Percentiles rank a stretch among this genome's conserved stretches.
These are phyloP conservation scores for Ogataea allantospora DNA, from an alignment of 805 yeast genomes.

Conservation along the genomic window DNA sequence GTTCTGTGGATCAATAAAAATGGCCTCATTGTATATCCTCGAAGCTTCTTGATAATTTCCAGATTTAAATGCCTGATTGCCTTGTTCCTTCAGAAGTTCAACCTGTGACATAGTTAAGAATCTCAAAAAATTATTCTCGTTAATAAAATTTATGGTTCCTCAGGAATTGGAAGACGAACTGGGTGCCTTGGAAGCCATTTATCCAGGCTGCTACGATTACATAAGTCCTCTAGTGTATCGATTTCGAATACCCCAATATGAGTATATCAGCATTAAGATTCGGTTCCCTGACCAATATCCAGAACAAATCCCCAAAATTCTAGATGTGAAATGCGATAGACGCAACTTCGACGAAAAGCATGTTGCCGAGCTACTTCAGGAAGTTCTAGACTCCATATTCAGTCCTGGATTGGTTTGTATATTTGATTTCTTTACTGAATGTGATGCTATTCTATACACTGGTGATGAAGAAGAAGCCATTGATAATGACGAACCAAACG, in stretches of 20 bases:
- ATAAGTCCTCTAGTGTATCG: slow-evolving; percentile 42
- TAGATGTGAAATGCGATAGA: slow-evolving; percentile 45
- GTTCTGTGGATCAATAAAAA: slow-evolving; percentile 45
- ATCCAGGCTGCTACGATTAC: slow-evolving; percentile 56
- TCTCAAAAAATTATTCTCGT: background rate
- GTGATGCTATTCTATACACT: slow-evolving; percentile 51
- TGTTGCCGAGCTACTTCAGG: slow-evolving; percentile 46
- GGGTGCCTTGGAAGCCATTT: slow-evolving; percentile 83
- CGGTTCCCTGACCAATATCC: slow-evolving; percentile 78
- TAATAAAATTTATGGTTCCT: slow-evolving; percentile 22
- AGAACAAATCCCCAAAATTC: slow-evolving; percentile 53
- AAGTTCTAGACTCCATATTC: slow-evolving; percentile 53
- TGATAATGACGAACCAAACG: slow-evolving; percentile 20
- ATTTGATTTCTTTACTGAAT: slow-evolving; percentile 72
- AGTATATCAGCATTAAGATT: slow-evolving; percentile 57
- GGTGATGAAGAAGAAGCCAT: slow-evolving; percentile 32
- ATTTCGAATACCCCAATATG: slow-evolving; percentile 60
- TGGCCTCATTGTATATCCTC: slow-evolving; percentile 53
- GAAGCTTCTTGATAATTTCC: slow-evolving; percentile 51
- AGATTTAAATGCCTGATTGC: slow-evolving; percentile 51
- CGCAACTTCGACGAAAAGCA: slow-evolving; percentile 44
- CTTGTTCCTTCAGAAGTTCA: slow-evolving; percentile 40
- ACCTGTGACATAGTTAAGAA: slow-evolving; percentile 14
- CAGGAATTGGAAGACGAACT: slow-evolving; percentile 69
- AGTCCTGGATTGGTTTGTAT: slow-evolving; percentile 67